These are phyloP conservation scores for Sporothrix dimorphospora DNA, from an alignment of 2,329 filamentous ascomycete species.

Conservation along the genomic window DNA sequence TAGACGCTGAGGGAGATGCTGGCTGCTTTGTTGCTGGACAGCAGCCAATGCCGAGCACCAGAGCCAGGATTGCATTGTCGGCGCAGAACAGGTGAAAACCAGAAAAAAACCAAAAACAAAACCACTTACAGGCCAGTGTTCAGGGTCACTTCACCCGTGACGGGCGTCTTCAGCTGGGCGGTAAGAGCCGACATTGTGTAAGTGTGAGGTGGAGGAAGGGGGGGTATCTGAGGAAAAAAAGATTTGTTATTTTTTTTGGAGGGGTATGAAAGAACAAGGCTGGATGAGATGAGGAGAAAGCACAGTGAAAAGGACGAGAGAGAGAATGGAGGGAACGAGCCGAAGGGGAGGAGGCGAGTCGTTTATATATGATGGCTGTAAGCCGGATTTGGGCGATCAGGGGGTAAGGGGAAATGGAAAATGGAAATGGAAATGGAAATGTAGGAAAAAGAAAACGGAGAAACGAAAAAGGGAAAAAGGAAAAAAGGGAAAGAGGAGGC, in stretches of 20 bases:
- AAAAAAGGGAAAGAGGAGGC: neutral
- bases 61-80: neutral
- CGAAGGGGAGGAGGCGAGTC: neutral
- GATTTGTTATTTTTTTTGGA: neutral
- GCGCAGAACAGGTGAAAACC: neutral
- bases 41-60: no score
- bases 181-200: conserved; percentile 41
- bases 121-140: conserved; percentile 62
- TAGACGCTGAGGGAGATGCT: no score
- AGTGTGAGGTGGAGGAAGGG: neutral
- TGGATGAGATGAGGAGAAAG: conserved; percentile 16
- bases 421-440: neutral
- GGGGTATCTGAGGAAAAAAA: neutral
- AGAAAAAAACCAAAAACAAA: no score
- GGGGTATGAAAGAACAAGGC: conserved; percentile 15
- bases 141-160: conserved; percentile 62
- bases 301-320: neutral
- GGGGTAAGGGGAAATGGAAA: neutral
- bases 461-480: neutral
- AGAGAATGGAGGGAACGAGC: neutral
- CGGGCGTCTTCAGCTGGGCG: conserved; percentile 68
- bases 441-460: neutral
- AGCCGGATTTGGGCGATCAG: neutral
- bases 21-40: no score
- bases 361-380: conserved; percentile 20